Percentiles rank a stretch among this genome's conserved stretches.
phyloP scores from a whole-genome alignment of 345 rosid species.

The Lepidium sativum region DNA sequence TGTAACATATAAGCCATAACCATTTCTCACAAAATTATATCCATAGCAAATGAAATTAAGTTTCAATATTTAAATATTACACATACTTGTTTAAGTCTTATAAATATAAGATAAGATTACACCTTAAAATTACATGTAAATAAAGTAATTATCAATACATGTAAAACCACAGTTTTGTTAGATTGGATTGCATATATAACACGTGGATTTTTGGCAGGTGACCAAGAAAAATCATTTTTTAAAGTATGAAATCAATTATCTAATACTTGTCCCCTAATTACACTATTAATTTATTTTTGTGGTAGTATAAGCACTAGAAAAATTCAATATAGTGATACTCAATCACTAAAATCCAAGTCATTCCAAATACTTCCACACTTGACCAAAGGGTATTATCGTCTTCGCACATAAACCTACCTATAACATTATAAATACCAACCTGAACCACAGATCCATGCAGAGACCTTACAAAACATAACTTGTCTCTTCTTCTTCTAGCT shows the following conservation, averaged over 20 bases:
- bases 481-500: background rate
- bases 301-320: background rate
- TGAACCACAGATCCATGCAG: constrained; percentile 7
- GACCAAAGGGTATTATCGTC: constrained; percentile 4
- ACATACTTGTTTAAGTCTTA: no score
- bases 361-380: constrained; percentile 6
- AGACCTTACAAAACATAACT: background rate
- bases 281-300: background rate
- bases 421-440: constrained; percentile 13
- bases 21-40: no score
- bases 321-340: background rate
- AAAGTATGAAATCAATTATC: background rate
- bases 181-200: constrained; percentile 15
- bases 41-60: no score
- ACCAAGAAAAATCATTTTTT: constrained; percentile 20
- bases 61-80: no score
- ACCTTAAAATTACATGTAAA: no score
- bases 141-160: background rate
- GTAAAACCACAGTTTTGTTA: background rate
- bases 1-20: no score
- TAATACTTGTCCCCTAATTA: background rate
- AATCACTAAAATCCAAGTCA: constrained; percentile 9
- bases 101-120: no score
- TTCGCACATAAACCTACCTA: background rate
- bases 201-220: constrained; percentile 27